These are phyloP conservation scores for Globisporangium megalacanthum DNA, from an alignment of 352 stramenopile genomes.

Conservation along the genomic window DNA sequence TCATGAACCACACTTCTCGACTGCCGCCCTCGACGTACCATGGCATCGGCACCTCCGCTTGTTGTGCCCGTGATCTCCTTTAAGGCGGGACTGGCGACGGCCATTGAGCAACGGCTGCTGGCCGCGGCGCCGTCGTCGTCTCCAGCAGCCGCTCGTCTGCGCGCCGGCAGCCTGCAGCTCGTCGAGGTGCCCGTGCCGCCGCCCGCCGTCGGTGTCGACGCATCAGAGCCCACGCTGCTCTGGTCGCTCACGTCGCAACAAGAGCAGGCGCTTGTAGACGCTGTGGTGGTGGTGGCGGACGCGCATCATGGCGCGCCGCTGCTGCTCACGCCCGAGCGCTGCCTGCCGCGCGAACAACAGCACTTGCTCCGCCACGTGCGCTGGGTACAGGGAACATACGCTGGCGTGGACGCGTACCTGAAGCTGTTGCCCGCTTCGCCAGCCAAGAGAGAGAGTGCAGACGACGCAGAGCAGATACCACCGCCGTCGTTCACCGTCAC, in stretches of 20 bases:
- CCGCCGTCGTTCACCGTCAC: no score
- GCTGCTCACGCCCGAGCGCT: no score
- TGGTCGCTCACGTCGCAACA: conserved; percentile 14
- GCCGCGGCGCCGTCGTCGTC: background rate
- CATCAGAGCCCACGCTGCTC: conserved; percentile 29
- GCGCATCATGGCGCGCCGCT: no score
- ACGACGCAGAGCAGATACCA: no score
- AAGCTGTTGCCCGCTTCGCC: no score
- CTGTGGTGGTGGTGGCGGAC: no score
- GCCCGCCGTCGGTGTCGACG: conserved; percentile 28
- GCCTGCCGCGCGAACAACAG: no score
- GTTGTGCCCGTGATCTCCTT: conserved; percentile 31
- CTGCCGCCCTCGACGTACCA: background rate
- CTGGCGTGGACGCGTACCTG: no score
- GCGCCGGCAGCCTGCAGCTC: conserved; percentile 19
- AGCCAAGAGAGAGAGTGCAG: no score
- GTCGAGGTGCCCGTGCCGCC: conserved; percentile 24
- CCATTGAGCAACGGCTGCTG: conserved; percentile 20
- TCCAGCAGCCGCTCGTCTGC: conserved; percentile 7
- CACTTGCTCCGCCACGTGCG: no score
- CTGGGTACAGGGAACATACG: no score
- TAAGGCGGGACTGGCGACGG: conserved; percentile 23
- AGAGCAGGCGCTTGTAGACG: no score
- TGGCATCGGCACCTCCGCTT: conserved; percentile 2
- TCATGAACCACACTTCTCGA: background rate